phyloP scores from a whole-genome alignment of 768 basidiomycete genomes.

The Auricularia cornea region DNA sequence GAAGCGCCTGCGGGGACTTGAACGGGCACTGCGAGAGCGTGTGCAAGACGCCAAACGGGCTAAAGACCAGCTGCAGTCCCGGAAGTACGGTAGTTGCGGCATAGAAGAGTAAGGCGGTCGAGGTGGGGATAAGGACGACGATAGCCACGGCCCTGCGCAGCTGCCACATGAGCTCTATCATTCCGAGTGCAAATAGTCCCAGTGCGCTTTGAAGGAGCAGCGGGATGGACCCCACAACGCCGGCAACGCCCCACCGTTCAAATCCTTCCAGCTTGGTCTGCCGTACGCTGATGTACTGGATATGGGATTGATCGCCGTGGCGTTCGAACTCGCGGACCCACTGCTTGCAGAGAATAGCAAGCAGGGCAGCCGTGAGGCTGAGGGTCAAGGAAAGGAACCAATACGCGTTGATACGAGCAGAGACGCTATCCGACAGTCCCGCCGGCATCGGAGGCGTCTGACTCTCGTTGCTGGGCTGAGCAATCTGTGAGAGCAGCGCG shows the following conservation, averaged over 20 bases:
- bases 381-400: constrained; percentile 19
- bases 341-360: constrained; percentile 21
- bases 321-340: constrained; percentile 16
- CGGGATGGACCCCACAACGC: constrained; percentile 16
- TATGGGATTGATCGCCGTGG: constrained; percentile 4
- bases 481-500: constrained; percentile 6
- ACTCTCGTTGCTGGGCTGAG: background rate
- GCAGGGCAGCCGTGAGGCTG: constrained; percentile 17
- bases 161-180: constrained; percentile 10
- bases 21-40: too few relatives aligned
- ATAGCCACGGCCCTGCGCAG: constrained; percentile 8
- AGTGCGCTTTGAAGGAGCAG: constrained; percentile 13
- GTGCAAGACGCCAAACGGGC: too few relatives aligned
- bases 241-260: constrained; percentile 14
- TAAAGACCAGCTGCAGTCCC: too few relatives aligned
- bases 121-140: too few relatives aligned
- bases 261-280: constrained; percentile 16
- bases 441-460: background rate
- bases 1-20: too few relatives aligned
- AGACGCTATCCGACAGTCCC: constrained; percentile 28
- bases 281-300: constrained; percentile 8
- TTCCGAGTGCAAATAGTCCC: constrained; percentile 13
- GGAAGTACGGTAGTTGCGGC: too few relatives aligned
- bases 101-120: too few relatives aligned
- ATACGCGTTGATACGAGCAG: constrained; percentile 33